Evolutionary conservation across 2,329 filamentous ascomycete genomes (phyloP).

Genomic region (Colletotrichum somersetense): DNA sequence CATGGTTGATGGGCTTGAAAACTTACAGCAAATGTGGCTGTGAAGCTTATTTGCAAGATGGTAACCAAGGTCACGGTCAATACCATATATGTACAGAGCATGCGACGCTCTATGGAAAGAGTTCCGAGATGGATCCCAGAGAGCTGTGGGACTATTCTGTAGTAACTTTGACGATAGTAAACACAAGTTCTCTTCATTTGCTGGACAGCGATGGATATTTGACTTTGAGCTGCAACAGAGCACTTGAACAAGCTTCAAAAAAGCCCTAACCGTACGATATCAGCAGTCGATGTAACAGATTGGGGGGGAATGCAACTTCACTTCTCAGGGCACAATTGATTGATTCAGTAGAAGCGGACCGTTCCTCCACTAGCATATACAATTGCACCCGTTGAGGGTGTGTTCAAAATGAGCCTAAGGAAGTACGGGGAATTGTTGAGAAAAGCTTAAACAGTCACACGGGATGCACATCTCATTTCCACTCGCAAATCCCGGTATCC

Average conservation of each 20-base stretch:
- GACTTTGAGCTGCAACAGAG: background rate
- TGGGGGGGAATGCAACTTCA: background rate
- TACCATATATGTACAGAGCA: too few relatives aligned
- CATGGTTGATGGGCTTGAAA: too few relatives aligned
- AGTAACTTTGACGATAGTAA: background rate
- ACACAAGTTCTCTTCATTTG: too few relatives aligned
- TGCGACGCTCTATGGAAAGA: too few relatives aligned
- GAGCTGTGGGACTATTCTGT: too few relatives aligned
- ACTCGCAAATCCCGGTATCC: background rate
- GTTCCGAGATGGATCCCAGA: too few relatives aligned
- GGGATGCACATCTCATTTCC: background rate
- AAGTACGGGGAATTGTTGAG: background rate
- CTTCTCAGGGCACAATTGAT: background rate
- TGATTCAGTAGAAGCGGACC: background rate
- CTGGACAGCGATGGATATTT: background rate
- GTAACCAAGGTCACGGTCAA: too few relatives aligned
- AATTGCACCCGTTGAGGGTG: background rate
- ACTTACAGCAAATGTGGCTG: too few relatives aligned
- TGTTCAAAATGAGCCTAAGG: background rate
- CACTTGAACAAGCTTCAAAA: background rate
- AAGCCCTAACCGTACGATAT: background rate
- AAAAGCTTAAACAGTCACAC: slow-evolving; percentile 1
- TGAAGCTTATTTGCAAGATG: too few relatives aligned
- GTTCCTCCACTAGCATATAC: background rate
- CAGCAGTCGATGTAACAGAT: background rate